Percentiles rank a stretch among this genome's conserved stretches.
phyloP scores from a whole-genome alignment of 495 filamentous ascomycete genomes.

The Xanthoparmelia taractica region DNA sequence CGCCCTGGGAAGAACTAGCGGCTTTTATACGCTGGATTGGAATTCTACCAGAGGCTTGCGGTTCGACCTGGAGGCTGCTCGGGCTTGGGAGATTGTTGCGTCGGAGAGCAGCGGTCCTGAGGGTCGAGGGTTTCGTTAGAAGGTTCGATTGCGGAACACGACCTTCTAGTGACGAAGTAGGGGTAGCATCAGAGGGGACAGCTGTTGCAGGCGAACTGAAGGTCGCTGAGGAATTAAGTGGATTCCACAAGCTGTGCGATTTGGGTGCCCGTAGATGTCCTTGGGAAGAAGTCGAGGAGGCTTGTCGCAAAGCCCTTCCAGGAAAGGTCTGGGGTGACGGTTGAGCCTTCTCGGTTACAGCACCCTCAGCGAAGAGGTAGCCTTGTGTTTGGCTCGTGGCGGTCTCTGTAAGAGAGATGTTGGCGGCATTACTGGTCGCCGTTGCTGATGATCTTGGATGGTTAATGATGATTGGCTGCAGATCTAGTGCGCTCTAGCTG shows the following conservation, averaged over 20 bases:
- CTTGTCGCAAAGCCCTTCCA: constrained; percentile 8
- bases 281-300: constrained; percentile 7
- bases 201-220: constrained; percentile 2
- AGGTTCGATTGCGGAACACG: constrained; percentile 9
- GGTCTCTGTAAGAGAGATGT: neutral
- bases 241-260: constrained; percentile 15
- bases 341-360: neutral
- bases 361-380: neutral
- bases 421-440: constrained; percentile 9
- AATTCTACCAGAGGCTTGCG: neutral
- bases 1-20: neutral
- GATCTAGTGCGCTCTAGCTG: constrained; percentile 16
- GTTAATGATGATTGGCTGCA: constrained; percentile 9
- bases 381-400: constrained; percentile 8
- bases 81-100: constrained; percentile 1
- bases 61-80: constrained; percentile 9
- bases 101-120: constrained; percentile 1
- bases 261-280: constrained; percentile 6
- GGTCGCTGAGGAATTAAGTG: constrained; percentile 13
- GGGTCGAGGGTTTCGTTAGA: neutral
- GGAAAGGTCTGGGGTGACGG: neutral
- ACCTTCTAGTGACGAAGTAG: neutral
- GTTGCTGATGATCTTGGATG: constrained; percentile 1
- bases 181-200: constrained; percentile 1
- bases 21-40: neutral